A percentile compares a stretch with the other conserved stretches of the same genome.
phyloP scores from a whole-genome alignment of 2,329 filamentous ascomycete species.

The Cephalotrichum gorgonifer region DNA sequence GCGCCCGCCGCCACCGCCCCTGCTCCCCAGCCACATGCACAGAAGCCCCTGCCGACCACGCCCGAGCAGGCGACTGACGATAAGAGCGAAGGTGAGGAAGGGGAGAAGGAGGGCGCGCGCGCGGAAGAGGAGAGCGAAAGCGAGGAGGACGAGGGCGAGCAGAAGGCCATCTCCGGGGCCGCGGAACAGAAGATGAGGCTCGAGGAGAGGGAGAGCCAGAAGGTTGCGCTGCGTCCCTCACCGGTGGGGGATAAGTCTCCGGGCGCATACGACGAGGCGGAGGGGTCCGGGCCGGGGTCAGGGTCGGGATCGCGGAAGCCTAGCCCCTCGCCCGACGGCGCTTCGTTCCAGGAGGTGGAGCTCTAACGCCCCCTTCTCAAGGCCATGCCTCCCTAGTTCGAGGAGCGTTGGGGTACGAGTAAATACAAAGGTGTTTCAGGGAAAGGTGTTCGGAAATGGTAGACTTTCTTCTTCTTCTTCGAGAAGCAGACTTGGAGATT shows the following conservation, averaged over 20 bases:
- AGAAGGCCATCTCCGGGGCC: slow-evolving; percentile 19
- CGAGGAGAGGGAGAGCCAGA: slow-evolving; percentile 45
- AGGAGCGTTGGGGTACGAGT: background rate
- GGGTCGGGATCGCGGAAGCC: slow-evolving; percentile 26
- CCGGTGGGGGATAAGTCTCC: slow-evolving; percentile 12
- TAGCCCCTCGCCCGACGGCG: slow-evolving; percentile 40
- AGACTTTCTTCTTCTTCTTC: no score
- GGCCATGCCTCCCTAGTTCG: no score
- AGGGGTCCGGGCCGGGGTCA: slow-evolving; percentile 17
- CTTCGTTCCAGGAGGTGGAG: slow-evolving; percentile 55
- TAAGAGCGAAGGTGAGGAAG: slow-evolving; percentile 7
- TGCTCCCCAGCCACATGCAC: slow-evolving; percentile 12
- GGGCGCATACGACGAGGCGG: slow-evolving; percentile 18
- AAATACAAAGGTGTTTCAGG: background rate
- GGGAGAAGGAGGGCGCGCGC: slow-evolving; percentile 12
- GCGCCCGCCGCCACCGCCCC: slow-evolving; percentile 13
- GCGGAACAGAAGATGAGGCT: slow-evolving; percentile 44
- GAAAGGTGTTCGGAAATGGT: background rate
- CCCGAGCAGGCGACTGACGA: slow-evolving; percentile 6
- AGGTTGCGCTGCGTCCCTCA: slow-evolving; percentile 36
- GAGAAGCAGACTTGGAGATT: no score
- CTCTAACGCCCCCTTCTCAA: slow-evolving; percentile 24
- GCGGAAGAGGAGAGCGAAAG: slow-evolving; percentile 18
- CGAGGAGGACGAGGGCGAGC: slow-evolving; percentile 22
- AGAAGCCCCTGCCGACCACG: slow-evolving; percentile 23